Evolutionary conservation across 164 flowering plant species (phyloP).

Genomic region (Saururus chinensis): DNA sequence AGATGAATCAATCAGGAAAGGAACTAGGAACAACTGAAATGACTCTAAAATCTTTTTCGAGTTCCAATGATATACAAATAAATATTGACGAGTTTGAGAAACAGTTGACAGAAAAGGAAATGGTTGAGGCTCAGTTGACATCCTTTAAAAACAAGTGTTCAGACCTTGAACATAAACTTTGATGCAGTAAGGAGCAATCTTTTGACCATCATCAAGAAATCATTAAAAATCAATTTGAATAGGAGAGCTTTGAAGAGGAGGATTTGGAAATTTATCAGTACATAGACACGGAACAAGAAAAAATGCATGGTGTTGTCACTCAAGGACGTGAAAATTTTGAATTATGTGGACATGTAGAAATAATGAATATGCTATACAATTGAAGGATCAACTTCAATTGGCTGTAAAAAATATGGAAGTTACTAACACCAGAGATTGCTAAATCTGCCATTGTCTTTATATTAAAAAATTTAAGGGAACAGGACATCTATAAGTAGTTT

Average conservation of each 20-base stretch:
- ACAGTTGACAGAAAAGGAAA: constrained; percentile 16
- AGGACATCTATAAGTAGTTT: too few species aligned
- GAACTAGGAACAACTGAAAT: constrained; percentile 4
- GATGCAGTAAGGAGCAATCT: constrained; percentile 23
- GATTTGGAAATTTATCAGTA: too few species aligned
- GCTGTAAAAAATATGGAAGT: constrained; percentile 22
- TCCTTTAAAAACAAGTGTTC: constrained; percentile 20
- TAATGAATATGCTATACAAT: constrained; percentile 10
- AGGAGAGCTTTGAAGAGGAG: too few species aligned
- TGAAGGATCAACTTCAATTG: constrained; percentile 24
- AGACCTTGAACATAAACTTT: constrained; percentile 35
- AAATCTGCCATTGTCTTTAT: too few species aligned
- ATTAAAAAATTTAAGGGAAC: too few species aligned
- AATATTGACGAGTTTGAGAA: constrained; percentile 19
- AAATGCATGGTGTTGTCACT: too few species aligned
- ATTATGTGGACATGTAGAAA: constrained; percentile 11
- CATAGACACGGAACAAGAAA: constrained; percentile 15
- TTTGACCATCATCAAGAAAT: too few species aligned
- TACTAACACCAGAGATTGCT: constrained; percentile 26
- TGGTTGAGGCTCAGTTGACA: constrained; percentile 9
- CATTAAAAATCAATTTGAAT: too few species aligned
- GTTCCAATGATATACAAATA: constrained; percentile 17
- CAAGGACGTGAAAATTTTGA: constrained; percentile 7
- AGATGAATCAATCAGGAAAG: constrained; percentile 35
- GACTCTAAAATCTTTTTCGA: constrained; percentile 14